Evolutionary conservation across 2,329 filamentous ascomycete species (phyloP), one percentile per base, ranked within the genome.

Genomic region (Aureobasidium sp.): DNA sequence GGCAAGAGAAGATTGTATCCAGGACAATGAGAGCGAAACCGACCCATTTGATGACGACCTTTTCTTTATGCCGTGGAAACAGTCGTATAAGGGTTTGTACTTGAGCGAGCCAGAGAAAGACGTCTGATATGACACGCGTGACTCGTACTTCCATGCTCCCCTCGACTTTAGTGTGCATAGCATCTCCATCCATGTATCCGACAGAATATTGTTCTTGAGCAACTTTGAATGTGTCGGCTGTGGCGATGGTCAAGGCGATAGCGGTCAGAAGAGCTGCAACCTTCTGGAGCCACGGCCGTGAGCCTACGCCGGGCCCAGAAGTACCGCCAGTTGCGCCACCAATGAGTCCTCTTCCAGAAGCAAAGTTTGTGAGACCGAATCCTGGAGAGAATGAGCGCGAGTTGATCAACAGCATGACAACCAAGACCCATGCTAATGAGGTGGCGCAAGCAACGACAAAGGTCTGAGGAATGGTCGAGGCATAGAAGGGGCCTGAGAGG

Each of bases 41-140:
- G 16, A 93, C 91, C 93, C 93, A 99, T 77, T 97, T 97, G 77
- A 99, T 99, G 67, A 97, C 90, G 58, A 97, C 87, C 76, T 97
- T 97, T 76, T 99, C 94, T 70, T 95, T 90, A 71, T 97, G 93
- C 37, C 94, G 90, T 8, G 94, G 94, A 68, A 99, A 99, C 1
- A 99, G 81, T 59, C 94, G 88, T 68, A 97, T 97, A 62, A 99
- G 77, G 0, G 94, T 99, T 77, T 99, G 94, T 1, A 96, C 93
- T 75, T 99, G 94, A 1, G 94, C 94, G 42, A 99, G 85, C 93
- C 94, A 97, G 34, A 99, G 81, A 73, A 97, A 97, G 1, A 94
- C 92, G 74, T 96, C 91, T 21, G 93, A 97, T 66, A 99, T 91
- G 67, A 97, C 85, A 66, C 92, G 88, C 63, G 95, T 93, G 63